Percentiles rank a stretch among this genome's conserved stretches.
These are phyloP conservation scores for Cladophialophora immunda DNA, from an alignment of 2,329 filamentous ascomycete species.

Conservation along the genomic window DNA sequence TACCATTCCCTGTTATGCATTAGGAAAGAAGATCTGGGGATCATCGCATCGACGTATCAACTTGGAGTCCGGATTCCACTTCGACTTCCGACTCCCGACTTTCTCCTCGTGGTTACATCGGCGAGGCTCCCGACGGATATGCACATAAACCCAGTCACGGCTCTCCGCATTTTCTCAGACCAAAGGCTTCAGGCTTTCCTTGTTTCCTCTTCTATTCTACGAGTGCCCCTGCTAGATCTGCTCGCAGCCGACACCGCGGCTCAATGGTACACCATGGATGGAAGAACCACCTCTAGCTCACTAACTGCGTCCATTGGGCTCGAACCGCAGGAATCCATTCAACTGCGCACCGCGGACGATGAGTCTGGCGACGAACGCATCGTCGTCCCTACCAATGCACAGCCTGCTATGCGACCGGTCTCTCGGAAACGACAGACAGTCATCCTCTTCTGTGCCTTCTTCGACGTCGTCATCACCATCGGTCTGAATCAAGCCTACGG, in stretches of 20 bases:
- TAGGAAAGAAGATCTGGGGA: not conserved
- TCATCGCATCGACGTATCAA: not conserved
- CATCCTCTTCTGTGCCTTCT: constrained; percentile 56
- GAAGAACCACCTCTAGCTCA: not conserved
- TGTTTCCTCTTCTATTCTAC: not conserved
- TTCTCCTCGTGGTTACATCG: not conserved
- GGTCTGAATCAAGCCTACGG: constrained; percentile 61
- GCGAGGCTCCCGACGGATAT: not conserved
- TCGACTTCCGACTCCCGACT: not conserved
- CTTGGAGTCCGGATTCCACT: not conserved
- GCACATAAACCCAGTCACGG: not conserved
- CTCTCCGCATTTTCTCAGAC: constrained; percentile 1
- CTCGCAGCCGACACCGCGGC: not conserved
- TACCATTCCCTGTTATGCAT: too few relatives aligned
- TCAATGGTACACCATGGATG: not conserved
- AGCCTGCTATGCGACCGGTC: constrained; percentile 46
- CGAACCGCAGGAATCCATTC: constrained; percentile 17
- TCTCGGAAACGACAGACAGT: constrained; percentile 53
- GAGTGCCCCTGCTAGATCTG: not conserved
- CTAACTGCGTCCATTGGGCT: not conserved
- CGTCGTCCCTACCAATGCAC: constrained; percentile 30
- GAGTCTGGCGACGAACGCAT: constrained; percentile 24
- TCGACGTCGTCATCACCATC: constrained; percentile 58
- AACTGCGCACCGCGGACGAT: constrained; percentile 27
- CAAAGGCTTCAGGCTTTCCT: not conserved